Percentiles rank a stretch among this genome's conserved stretches.
phyloP scores from a whole-genome alignment of 2,329 filamentous ascomycete species.

The Incumbomyces delicatus region DNA sequence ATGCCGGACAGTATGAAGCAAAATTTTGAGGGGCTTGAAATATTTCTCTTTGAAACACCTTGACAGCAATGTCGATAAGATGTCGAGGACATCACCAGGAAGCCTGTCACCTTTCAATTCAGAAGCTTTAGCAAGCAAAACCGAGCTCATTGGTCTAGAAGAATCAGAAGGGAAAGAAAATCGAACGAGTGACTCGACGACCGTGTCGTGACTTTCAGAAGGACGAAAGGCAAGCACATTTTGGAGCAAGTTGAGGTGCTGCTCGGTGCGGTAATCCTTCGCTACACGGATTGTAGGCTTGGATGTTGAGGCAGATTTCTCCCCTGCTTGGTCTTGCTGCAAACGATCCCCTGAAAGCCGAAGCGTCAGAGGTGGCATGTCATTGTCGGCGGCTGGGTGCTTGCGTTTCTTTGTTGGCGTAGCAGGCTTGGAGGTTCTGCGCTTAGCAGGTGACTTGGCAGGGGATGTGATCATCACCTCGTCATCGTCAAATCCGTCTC shows the following conservation, averaged over 20 bases:
- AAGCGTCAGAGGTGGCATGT: slow-evolving; percentile 37
- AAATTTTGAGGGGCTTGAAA: slow-evolving; percentile 33
- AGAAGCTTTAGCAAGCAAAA: slow-evolving; percentile 44
- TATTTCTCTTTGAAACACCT: slow-evolving; percentile 46
- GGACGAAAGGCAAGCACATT: slow-evolving; percentile 47
- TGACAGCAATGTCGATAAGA: slow-evolving; percentile 46
- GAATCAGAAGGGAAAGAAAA: slow-evolving; percentile 45
- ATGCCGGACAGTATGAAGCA: slow-evolving; percentile 32
- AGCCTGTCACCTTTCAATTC: slow-evolving; percentile 35
- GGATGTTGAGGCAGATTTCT: slow-evolving; percentile 22
- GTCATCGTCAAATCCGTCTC: slow-evolving; percentile 56
- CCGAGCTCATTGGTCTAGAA: slow-evolving; percentile 40
- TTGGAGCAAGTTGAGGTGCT: slow-evolving; percentile 38
- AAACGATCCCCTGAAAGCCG: slow-evolving; percentile 17
- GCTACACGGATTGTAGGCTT: slow-evolving; percentile 8
- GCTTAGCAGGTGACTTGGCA: slow-evolving; percentile 37
- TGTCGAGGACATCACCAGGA: slow-evolving; percentile 39
- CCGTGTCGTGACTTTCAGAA: slow-evolving; percentile 37
- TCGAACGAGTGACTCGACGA: slow-evolving; percentile 45
- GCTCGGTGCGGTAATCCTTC: slow-evolving; percentile 19
- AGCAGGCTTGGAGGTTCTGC: slow-evolving; percentile 34
- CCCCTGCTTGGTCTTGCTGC: slow-evolving; percentile 15
- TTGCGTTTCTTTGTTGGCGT: slow-evolving; percentile 53
- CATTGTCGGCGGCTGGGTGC: slow-evolving; percentile 28
- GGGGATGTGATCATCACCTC: slow-evolving; percentile 49